Evolutionary conservation across 257 asterid species (phyloP).

Genomic region (Lithospermum erythrorhizon): DNA sequence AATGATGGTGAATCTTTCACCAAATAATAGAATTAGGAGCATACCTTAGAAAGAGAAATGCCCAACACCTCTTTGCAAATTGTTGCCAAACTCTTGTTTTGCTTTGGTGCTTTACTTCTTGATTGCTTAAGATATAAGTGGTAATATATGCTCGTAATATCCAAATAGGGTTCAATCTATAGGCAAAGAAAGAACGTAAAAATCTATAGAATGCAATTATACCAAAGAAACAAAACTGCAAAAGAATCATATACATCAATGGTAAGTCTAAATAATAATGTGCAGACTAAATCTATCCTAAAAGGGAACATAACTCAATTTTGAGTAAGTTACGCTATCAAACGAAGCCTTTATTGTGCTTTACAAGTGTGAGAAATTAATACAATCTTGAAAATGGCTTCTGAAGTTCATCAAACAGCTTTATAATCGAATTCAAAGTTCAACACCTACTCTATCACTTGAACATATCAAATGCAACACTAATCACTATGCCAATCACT

Average conservation of each 20-base stretch:
- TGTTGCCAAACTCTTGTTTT: slow-evolving; percentile 72
- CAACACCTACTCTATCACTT: neutral
- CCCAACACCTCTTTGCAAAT: slow-evolving; percentile 75
- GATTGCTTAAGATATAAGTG: slow-evolving; percentile 44
- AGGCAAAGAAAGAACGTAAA: slow-evolving; percentile 8
- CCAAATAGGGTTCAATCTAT: slow-evolving; percentile 84
- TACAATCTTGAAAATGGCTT: neutral
- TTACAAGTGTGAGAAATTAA: neutral
- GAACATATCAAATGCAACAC: too few species aligned
- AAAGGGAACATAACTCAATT: too few species aligned
- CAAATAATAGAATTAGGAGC: neutral
- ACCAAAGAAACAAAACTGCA: neutral
- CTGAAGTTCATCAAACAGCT: neutral
- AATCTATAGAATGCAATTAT: neutral
- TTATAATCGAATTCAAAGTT: neutral
- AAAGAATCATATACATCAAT: neutral
- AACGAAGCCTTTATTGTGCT: too few species aligned
- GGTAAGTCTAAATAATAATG: neutral
- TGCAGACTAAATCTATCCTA: neutral
- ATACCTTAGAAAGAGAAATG: slow-evolving; percentile 69
- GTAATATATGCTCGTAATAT: slow-evolving; percentile 52
- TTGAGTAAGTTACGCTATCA: neutral
- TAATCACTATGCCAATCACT: neutral
- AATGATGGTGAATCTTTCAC: neutral
- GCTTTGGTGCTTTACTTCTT: slow-evolving; percentile 47